These are phyloP conservation scores for Moesziomyces globuligerus DNA, from an alignment of 1,284 basidiomycete genomes.

Conservation along the genomic window DNA sequence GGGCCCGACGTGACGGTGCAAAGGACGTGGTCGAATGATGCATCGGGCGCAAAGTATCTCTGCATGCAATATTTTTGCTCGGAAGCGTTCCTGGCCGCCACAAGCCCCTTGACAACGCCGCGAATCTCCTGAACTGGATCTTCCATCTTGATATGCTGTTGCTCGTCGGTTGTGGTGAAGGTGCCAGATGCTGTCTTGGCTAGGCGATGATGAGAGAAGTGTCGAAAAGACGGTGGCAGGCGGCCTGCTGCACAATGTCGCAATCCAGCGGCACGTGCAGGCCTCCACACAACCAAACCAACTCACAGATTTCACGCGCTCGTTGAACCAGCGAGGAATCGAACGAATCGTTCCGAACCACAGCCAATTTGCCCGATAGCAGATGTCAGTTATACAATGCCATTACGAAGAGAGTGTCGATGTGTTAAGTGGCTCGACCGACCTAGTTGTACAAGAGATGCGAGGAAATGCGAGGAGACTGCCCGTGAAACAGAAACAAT, in stretches of 20 bases:
- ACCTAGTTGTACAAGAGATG: constrained; percentile 29
- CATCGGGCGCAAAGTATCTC: constrained; percentile 59
- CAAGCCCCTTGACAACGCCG: constrained; percentile 61
- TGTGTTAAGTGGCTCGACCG: constrained; percentile 57
- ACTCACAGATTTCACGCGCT: too few species aligned
- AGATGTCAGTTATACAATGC: constrained; percentile 19
- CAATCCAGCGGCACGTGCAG: too few species aligned
- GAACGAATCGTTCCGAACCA: too few species aligned
- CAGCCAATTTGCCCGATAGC: neutral
- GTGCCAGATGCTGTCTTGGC: too few species aligned
- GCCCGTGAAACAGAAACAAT: constrained; percentile 14
- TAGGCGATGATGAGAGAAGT: too few species aligned
- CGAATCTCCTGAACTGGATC: constrained; percentile 58
- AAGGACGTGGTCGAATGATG: constrained; percentile 64
- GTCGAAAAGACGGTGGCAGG: too few species aligned
- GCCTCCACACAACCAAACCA: too few species aligned
- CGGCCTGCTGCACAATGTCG: too few species aligned
- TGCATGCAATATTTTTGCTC: constrained; percentile 58
- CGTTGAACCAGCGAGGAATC: too few species aligned
- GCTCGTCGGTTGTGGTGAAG: too few species aligned
- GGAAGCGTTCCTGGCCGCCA: constrained; percentile 56
- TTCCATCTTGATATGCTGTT: constrained; percentile 61
- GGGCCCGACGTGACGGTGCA: constrained; percentile 54
- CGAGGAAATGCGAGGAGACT: constrained; percentile 12
- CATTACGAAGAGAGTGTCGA: constrained; percentile 35